Percentiles rank a stretch among this genome's conserved stretches.
phyloP scores from a whole-genome alignment of 495 filamentous ascomycete species.

The Sporormia fimetaria region DNA sequence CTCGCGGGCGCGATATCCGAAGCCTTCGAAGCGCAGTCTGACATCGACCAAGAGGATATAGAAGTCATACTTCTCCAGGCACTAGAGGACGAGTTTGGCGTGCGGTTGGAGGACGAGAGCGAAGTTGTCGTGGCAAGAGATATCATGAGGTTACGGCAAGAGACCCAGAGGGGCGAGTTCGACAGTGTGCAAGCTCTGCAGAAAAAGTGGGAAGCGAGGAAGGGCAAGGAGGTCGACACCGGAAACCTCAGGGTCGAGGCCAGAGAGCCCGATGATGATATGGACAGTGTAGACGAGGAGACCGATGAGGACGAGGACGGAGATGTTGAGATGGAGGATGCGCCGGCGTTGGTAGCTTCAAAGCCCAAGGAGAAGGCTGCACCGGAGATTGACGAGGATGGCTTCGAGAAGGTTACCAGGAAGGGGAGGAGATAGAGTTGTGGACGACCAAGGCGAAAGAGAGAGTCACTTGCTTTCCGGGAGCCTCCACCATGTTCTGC shows the following conservation, averaged over 20 bases:
- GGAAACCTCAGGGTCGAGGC: slow-evolving; percentile 32
- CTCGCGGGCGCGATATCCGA: slow-evolving; percentile 83
- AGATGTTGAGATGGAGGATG: slow-evolving; percentile 51
- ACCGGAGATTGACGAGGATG: slow-evolving; percentile 83
- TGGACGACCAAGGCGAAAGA: not conserved
- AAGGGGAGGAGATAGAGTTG: slow-evolving; percentile 49
- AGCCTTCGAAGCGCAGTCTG: slow-evolving; percentile 56
- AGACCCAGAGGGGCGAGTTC: slow-evolving; percentile 55
- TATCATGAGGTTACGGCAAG: slow-evolving; percentile 54
- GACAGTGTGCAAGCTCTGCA: slow-evolving; percentile 55
- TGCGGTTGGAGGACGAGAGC: slow-evolving; percentile 79
- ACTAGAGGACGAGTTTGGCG: slow-evolving; percentile 92
- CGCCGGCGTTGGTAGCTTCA: slow-evolving; percentile 48
- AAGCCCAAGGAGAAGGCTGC: slow-evolving; percentile 49
- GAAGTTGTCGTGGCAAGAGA: slow-evolving; percentile 58
- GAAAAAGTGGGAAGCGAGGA: slow-evolving; percentile 49
- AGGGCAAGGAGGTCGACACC: slow-evolving; percentile 38
- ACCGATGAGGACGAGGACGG: slow-evolving; percentile 42
- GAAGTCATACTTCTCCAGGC: slow-evolving; percentile 75
- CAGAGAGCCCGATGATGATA: slow-evolving; percentile 39
- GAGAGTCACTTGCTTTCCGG: not conserved
- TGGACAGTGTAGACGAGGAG: slow-evolving; percentile 48
- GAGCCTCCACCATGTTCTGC: too few relatives aligned
- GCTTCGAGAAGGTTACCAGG: slow-evolving; percentile 78
- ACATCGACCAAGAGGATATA: slow-evolving; percentile 71